Conservation (phyloP, 2,329 filamentous ascomycete genomes). For the Phoma sp. region DNA sequence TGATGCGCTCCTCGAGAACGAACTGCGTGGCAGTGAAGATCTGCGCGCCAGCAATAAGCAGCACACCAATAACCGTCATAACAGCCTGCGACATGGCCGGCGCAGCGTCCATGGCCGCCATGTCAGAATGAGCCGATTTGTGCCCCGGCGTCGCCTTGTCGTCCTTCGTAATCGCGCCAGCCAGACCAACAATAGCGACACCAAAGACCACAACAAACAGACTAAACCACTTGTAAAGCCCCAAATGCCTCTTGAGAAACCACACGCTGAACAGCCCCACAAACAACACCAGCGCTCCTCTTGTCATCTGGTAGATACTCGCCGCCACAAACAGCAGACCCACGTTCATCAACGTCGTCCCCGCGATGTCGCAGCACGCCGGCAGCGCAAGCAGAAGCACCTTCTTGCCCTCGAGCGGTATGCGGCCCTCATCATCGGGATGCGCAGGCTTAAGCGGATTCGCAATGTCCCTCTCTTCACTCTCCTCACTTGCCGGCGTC, state of each 20-base stretch:
- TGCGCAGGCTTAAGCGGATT: slow-evolving; percentile 58
- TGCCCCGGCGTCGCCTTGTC: slow-evolving; percentile 56
- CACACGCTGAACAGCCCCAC: slow-evolving; percentile 94
- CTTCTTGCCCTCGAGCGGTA: slow-evolving; percentile 70
- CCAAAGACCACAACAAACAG: slow-evolving; percentile 85
- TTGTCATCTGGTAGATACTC: slow-evolving; percentile 98
- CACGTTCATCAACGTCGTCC: slow-evolving; percentile 96
- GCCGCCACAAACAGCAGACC: slow-evolving; percentile 92
- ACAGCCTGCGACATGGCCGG: slow-evolving; percentile 59
- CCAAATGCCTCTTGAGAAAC: slow-evolving; percentile 80
- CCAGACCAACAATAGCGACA: slow-evolving; percentile 87
- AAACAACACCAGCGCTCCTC: slow-evolving; percentile 92
- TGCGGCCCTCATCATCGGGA: slow-evolving; percentile 61
- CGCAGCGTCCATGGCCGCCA: slow-evolving; percentile 30
- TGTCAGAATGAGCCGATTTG: slow-evolving; percentile 28
- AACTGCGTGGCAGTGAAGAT: slow-evolving; percentile 98
- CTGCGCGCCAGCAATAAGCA: slow-evolving; percentile 91
- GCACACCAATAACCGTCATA: slow-evolving; percentile 78
- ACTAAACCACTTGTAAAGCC: slow-evolving; percentile 90
- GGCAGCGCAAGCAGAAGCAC: slow-evolving; percentile 81
- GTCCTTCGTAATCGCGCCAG: slow-evolving; percentile 80
- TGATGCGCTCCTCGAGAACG: slow-evolving; percentile 91
- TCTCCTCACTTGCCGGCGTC: slow-evolving; percentile 53
- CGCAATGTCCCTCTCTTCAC: slow-evolving; percentile 52
- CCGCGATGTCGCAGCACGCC: slow-evolving; percentile 90